Percentiles rank a stretch among this genome's conserved stretches.
Conservation (phyloP, 2,329 filamentous ascomycete genomes). For the Chrysoporthe cubensis region DNA sequence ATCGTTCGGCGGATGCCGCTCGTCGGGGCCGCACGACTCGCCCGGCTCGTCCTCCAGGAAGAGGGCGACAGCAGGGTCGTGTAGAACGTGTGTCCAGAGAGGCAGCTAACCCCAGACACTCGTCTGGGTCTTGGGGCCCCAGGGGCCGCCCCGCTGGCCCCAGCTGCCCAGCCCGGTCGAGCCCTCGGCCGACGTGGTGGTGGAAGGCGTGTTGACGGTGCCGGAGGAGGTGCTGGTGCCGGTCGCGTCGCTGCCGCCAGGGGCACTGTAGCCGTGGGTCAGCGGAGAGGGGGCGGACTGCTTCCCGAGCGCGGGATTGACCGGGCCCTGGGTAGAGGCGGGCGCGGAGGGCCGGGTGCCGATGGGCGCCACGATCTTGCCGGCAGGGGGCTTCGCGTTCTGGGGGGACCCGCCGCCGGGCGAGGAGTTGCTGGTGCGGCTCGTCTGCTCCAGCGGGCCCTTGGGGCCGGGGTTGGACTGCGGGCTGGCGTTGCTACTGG, state of each 20-base stretch:
- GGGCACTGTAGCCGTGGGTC: slow-evolving; percentile 69
- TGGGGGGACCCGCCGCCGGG: slow-evolving; percentile 75
- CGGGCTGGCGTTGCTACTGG: slow-evolving; percentile 86
- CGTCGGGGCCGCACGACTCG: neutral
- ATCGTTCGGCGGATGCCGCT: neutral
- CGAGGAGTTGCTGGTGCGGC: slow-evolving; percentile 83
- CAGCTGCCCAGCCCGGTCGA: slow-evolving; percentile 39
- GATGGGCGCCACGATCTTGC: slow-evolving; percentile 82
- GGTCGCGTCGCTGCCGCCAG: slow-evolving; percentile 52
- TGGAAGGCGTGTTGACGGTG: slow-evolving; percentile 56
- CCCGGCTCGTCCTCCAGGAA: neutral
- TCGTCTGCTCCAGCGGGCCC: slow-evolving; percentile 69
- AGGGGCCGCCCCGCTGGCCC: slow-evolving; percentile 69
- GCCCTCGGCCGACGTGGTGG: slow-evolving; percentile 49
- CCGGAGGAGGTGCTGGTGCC: slow-evolving; percentile 53
- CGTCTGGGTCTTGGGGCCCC: slow-evolving; percentile 71
- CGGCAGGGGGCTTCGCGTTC: slow-evolving; percentile 54
- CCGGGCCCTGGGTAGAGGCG: slow-evolving; percentile 46
- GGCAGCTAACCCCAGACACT: slow-evolving; percentile 83
- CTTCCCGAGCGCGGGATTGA: slow-evolving; percentile 70
- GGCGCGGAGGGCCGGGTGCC: slow-evolving; percentile 78
- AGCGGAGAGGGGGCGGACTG: slow-evolving; percentile 90
- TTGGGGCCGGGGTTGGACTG: slow-evolving; percentile 68
- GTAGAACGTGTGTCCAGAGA: too few species aligned
- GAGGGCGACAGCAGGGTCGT: too few species aligned